Percentiles rank a stretch among this genome's conserved stretches.
phyloP scores from a whole-genome alignment of 2,329 filamentous ascomycete genomes.

The Dryadomyces quercus-mongolicae region DNA sequence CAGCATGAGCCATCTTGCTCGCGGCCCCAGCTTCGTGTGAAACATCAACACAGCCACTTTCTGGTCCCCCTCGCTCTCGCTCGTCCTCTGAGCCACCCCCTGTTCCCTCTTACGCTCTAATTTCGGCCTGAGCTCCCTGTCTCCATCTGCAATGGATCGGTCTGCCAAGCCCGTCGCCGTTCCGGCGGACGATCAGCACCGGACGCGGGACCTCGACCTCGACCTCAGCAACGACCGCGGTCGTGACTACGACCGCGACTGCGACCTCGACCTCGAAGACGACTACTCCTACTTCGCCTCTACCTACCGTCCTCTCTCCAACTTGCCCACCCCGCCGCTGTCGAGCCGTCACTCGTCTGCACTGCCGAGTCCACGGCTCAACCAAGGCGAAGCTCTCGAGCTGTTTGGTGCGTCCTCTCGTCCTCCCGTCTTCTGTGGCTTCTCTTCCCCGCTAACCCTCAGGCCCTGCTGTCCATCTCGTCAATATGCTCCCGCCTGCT shows the following conservation, averaged over 20 bases:
- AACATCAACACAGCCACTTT: neutral
- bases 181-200: too few relatives aligned
- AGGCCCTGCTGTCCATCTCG: slow-evolving; percentile 55
- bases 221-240: slow-evolving; percentile 32
- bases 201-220: slow-evolving; percentile 12
- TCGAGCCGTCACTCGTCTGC: slow-evolving; percentile 35
- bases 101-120: neutral
- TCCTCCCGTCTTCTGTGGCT: neutral
- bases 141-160: neutral
- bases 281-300: slow-evolving; percentile 38
- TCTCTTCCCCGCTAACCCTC: slow-evolving; percentile 6
- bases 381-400: neutral
- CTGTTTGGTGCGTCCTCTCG: slow-evolving; percentile 23
- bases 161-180: neutral
- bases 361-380: slow-evolving; percentile 26
- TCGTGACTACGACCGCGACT: slow-evolving; percentile 4
- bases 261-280: slow-evolving; percentile 28
- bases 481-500: slow-evolving; percentile 52
- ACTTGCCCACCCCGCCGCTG: slow-evolving; percentile 53
- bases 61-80: too few relatives aligned
- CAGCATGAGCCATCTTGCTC: neutral
- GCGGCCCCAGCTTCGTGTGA: neutral
- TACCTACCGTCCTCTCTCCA: slow-evolving; percentile 55
- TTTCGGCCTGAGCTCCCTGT: neutral
- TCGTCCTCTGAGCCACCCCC: neutral